phyloP scores from a whole-genome alignment of 768 basidiomycete species.

The Vararia minispora region DNA sequence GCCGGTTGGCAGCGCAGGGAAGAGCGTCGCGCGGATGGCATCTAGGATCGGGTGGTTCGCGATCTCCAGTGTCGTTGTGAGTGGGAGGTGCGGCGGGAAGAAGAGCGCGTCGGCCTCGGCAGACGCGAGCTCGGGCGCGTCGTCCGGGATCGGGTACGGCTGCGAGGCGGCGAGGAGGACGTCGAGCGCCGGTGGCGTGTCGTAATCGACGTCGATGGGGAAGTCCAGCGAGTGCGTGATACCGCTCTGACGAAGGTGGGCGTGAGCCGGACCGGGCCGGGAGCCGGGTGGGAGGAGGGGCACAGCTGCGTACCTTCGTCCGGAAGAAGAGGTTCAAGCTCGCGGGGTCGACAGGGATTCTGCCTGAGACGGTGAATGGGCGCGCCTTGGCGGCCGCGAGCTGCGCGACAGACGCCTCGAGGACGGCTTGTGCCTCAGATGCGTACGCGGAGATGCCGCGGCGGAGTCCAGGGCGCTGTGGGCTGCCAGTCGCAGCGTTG shows the following conservation, averaged over 20 bases:
- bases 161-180: slow-evolving; percentile 67
- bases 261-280: not conserved
- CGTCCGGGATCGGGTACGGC: slow-evolving; percentile 45
- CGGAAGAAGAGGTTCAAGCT: slow-evolving; percentile 68
- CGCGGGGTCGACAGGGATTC: slow-evolving; percentile 59
- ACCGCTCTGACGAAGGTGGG: slow-evolving; percentile 41
- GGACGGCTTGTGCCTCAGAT: slow-evolving; percentile 40
- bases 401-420: slow-evolving; percentile 41
- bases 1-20: slow-evolving; percentile 56
- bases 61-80: slow-evolving; percentile 69
- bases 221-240: slow-evolving; percentile 76
- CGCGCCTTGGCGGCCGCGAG: slow-evolving; percentile 48
- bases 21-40: slow-evolving; percentile 59
- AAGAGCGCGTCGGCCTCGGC: slow-evolving; percentile 55
- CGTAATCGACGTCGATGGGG: slow-evolving; percentile 67
- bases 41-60: slow-evolving; percentile 77
- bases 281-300: not conserved
- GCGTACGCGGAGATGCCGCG: slow-evolving; percentile 32
- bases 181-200: slow-evolving; percentile 66
- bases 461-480: slow-evolving; percentile 13
- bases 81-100: slow-evolving; percentile 61
- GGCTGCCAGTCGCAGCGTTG: slow-evolving; percentile 11
- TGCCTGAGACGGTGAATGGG: slow-evolving; percentile 55
- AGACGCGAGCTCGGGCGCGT: too few species aligned
- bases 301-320: slow-evolving; percentile 45